Evolutionary conservation across 1,284 basidiomycete genomes (phyloP).

Genomic region (Puccinia horiana): DNA sequence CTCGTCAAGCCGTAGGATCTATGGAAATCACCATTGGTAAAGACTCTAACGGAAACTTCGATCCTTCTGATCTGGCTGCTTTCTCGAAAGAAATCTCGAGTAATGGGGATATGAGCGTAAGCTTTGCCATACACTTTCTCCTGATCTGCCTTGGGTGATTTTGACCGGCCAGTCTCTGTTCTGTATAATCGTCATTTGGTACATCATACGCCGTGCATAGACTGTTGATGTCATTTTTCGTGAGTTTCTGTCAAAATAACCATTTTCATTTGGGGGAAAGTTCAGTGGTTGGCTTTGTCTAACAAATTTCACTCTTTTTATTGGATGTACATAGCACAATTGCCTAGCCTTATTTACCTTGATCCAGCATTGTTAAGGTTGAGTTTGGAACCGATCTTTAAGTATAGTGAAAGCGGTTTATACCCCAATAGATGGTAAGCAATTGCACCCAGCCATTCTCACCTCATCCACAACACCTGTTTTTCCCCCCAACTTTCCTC

Average conservation of each 20-base stretch:
- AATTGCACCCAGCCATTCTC: background rate
- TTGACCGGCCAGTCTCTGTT: background rate
- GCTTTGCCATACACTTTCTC: background rate
- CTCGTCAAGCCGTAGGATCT: constrained; percentile 56
- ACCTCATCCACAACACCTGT: background rate
- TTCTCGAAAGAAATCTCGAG: constrained; percentile 58
- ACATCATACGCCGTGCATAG: too few relatives aligned
- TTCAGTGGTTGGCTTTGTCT: too few relatives aligned
- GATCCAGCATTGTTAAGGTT: constrained; percentile 55
- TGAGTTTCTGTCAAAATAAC: background rate
- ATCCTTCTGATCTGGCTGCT: constrained; percentile 54
- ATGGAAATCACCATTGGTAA: constrained; percentile 56
- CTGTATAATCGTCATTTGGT: too few relatives aligned
- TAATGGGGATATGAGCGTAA: constrained; percentile 56
- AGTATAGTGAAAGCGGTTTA: constrained; percentile 57
- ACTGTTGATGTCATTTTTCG: constrained; percentile 58
- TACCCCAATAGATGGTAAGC: constrained; percentile 55
- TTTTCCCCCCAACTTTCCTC: too few relatives aligned
- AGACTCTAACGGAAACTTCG: constrained; percentile 51
- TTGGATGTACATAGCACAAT: constrained; percentile 55
- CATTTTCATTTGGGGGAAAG: background rate
- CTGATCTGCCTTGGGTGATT: background rate
- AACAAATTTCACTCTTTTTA: background rate
- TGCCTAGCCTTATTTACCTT: constrained; percentile 56
- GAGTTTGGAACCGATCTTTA: constrained; percentile 56